Evolutionary conservation across 2,329 filamentous ascomycete genomes (phyloP).

Genomic region (Amesomyces nigricolor): DNA sequence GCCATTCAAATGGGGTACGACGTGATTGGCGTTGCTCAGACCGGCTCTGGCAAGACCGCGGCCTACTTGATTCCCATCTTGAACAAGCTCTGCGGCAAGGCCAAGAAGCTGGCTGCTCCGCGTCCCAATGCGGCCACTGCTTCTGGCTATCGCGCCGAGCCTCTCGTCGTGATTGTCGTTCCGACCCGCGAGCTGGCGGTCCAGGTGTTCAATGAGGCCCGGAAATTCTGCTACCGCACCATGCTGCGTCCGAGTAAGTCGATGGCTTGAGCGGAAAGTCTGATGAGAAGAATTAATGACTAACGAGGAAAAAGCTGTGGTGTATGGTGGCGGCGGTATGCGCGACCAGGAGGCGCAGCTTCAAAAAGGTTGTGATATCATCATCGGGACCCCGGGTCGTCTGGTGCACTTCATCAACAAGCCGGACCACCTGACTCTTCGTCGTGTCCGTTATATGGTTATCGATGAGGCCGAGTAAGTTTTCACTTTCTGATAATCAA

Average conservation of each 20-base stretch:
- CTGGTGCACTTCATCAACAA: constrained; percentile 77
- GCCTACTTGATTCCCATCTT: constrained; percentile 86
- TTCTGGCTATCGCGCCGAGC: constrained; percentile 67
- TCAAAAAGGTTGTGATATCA: constrained; percentile 76
- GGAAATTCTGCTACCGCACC: constrained; percentile 87
- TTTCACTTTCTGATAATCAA: no score
- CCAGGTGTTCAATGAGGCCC: constrained; percentile 92
- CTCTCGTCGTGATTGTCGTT: constrained; percentile 76
- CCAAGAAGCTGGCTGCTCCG: constrained; percentile 74
- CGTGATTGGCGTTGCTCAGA: constrained; percentile 85
- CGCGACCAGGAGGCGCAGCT: constrained; percentile 66
- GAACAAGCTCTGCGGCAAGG: constrained; percentile 92
- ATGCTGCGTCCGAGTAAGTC: constrained; percentile 75
- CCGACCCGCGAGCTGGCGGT: constrained; percentile 87
- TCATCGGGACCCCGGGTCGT: constrained; percentile 84
- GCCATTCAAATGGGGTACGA: constrained; percentile 72
- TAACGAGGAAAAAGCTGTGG: constrained; percentile 40
- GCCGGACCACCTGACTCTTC: constrained; percentile 61
- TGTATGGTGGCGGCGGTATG: constrained; percentile 79
- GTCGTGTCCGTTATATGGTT: constrained; percentile 72
- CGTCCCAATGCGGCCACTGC: constrained; percentile 58
- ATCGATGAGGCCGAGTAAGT: constrained; percentile 78
- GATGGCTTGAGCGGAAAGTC: no score
- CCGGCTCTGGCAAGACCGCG: constrained; percentile 93
- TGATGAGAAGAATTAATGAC: no score